phyloP scores from a whole-genome alignment of 2,329 filamentous ascomycete species.

The Talaromyces sp. region DNA sequence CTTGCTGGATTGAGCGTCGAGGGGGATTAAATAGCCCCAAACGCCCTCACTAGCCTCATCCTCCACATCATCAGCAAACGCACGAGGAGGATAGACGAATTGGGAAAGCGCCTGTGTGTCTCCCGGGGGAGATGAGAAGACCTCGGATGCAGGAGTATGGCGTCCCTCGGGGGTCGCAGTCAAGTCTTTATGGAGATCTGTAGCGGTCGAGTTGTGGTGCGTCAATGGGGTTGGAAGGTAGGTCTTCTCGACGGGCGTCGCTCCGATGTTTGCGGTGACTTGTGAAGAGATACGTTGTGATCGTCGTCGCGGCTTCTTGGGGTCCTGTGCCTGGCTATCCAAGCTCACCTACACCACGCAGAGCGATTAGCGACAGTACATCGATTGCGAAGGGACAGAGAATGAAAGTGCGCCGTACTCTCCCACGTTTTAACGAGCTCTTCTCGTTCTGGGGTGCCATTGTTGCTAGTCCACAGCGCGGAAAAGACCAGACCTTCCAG shows the following conservation, averaged over 20 bases:
- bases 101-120: constrained; percentile 81
- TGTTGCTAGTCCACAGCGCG: not conserved
- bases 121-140: constrained; percentile 61
- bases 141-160: constrained; percentile 41
- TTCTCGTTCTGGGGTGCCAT: constrained; percentile 59
- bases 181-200: constrained; percentile 60
- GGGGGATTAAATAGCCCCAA: constrained; percentile 89
- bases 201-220: constrained; percentile 59
- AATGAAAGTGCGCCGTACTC: constrained; percentile 52
- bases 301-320: constrained; percentile 79
- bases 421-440: constrained; percentile 77
- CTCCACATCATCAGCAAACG: constrained; percentile 74
- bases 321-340: constrained; percentile 57
- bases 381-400: constrained; percentile 15
- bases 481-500: not conserved
- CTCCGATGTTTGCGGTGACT: constrained; percentile 48
- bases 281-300: constrained; percentile 67
- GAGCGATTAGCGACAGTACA: constrained; percentile 7
- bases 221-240: constrained; percentile 81
- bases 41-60: constrained; percentile 82
- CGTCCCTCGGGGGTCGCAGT: constrained; percentile 65
- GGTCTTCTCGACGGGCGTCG: constrained; percentile 54
- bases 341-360: constrained; percentile 55
- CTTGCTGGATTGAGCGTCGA: constrained; percentile 67
- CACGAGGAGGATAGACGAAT: constrained; percentile 66